A percentile compares a stretch with the other conserved stretches of the same genome.
These are phyloP conservation scores for Vitis hybrid DNA, from an alignment of 177 flowering plant species.

Conservation along the genomic window DNA sequence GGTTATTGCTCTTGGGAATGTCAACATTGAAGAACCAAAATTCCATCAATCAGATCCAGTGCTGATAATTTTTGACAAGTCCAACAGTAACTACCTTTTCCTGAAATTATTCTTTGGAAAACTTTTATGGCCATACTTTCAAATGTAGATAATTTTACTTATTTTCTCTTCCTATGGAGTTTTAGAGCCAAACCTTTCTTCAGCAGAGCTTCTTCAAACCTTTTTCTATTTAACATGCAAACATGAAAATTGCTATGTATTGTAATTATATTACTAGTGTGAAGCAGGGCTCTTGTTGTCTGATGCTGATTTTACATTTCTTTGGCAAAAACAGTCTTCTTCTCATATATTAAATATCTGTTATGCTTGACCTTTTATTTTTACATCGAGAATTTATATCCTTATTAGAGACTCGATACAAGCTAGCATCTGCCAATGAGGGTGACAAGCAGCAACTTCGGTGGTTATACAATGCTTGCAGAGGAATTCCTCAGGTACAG, in stretches of 20 bases:
- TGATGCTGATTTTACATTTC: not conserved
- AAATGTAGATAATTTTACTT: not conserved
- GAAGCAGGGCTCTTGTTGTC: not conserved
- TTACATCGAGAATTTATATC: not conserved
- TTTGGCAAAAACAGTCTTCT: not conserved
- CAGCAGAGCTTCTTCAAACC: not conserved
- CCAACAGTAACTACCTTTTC: conserved; percentile 9
- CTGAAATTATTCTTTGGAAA: not conserved
- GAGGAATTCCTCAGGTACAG: conserved; percentile 23
- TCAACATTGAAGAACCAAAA: conserved; percentile 14
- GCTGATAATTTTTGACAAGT: conserved; percentile 12
- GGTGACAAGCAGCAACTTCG: conserved; percentile 19
- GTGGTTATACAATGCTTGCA: conserved; percentile 18
- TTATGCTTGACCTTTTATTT: not conserved
- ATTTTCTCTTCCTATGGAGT: not conserved
- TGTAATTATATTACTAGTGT: not conserved
- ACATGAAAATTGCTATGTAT: not conserved
- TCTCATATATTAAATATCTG: not conserved
- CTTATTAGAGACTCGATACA: conserved; percentile 12
- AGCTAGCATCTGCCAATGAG: conserved; percentile 15
- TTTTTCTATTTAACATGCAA: not conserved
- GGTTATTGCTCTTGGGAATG: conserved; percentile 19
- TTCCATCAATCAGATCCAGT: conserved; percentile 15
- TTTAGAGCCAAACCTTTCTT: not conserved
- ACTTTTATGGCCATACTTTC: not conserved